Evolutionary conservation across 139 green algal species (phyloP), one percentile per base, ranked within the genome.

Genomic region (Picochlorum sp.): DNA sequence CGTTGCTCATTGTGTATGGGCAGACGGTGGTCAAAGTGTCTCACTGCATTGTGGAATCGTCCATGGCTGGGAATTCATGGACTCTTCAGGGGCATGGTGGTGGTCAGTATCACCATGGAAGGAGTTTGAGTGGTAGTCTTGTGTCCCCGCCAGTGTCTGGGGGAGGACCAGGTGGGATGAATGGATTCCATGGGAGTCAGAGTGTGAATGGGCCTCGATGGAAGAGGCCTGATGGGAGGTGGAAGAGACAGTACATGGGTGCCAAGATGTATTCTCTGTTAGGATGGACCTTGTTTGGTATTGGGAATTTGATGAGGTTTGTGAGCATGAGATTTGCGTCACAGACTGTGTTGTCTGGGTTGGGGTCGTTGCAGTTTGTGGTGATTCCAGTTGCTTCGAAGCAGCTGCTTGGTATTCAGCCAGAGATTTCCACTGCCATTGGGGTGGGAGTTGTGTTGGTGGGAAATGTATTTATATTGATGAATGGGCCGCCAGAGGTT

Each of bases 301-400:
- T 66, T 5, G 76, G 76, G 34, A 82, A 82, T 62, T 50, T 81
- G 41, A 50, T 78, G 76, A 71, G 76, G 20, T 82, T 82, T 54
- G 65, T 72, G 13, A 57, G 62, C 34, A 82, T 82, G 76, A 62
- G 76, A 41, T 82, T 82, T 69, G 73, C 73, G 1, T 67, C 76
- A 3, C 76, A 82, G 49, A 81, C 74, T 16, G 76, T 82, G 57
- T 60, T 81, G 15, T 69, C 59, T 2, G 76, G 73, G 1, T 68
- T 82, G 51, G 69, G 68, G 4, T 66, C 32, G 20, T 44, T 80
- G 37, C 76, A 82, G 61, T 82, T 82, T 54, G 68, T 82, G 5
- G 62, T 82, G 50, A 82, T 82, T 51, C 76, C 76, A 16, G 20
- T 81, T 4, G 73, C 69, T 16, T 79, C 68, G 2, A 57, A 70